phyloP scores from a whole-genome alignment of 1,284 basidiomycete species.

The Stygiomarasmius scandens region DNA sequence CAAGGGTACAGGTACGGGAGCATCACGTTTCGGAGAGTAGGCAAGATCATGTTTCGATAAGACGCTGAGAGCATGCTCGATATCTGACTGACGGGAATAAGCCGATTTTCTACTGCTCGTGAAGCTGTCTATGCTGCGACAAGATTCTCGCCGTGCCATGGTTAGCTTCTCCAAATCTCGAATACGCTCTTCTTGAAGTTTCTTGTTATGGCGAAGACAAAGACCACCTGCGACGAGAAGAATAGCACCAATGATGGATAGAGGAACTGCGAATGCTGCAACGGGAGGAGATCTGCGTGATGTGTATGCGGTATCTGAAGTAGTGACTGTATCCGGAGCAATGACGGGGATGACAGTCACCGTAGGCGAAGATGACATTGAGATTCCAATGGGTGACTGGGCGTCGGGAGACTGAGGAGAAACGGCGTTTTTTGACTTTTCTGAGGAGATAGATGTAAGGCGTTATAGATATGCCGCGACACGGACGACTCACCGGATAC shows the following conservation, averaged over 20 bases:
- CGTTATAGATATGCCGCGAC: neutral
- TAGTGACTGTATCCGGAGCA: neutral
- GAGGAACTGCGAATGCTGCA: slow-evolving; percentile 47
- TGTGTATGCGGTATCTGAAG: slow-evolving; percentile 21
- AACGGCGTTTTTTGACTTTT: neutral
- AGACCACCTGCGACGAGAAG: slow-evolving; percentile 39
- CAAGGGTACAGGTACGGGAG: slow-evolving; percentile 17
- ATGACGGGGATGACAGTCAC: slow-evolving; percentile 2
- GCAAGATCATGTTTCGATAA: neutral
- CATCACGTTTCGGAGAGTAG: neutral
- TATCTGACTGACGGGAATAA: slow-evolving; percentile 10
- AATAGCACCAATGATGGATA: slow-evolving; percentile 44
- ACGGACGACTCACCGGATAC: slow-evolving; percentile 38
- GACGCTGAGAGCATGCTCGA: slow-evolving; percentile 13
- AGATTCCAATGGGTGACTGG: slow-evolving; percentile 5
- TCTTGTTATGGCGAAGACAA: slow-evolving; percentile 28
- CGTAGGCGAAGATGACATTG: neutral
- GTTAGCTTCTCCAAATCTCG: slow-evolving; percentile 15
- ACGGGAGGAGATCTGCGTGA: slow-evolving; percentile 35
- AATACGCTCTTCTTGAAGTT: slow-evolving; percentile 17
- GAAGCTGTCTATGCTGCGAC: slow-evolving; percentile 1
- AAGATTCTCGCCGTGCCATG: slow-evolving; percentile 3
- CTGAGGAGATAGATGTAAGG: neutral
- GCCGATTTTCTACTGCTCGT: neutral
- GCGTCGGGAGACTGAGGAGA: neutral